Evolutionary conservation across 192 early-diverging fungal species (phyloP), one percentile per base, ranked within the genome.

Genomic region (Cetraspora pellucida): DNA sequence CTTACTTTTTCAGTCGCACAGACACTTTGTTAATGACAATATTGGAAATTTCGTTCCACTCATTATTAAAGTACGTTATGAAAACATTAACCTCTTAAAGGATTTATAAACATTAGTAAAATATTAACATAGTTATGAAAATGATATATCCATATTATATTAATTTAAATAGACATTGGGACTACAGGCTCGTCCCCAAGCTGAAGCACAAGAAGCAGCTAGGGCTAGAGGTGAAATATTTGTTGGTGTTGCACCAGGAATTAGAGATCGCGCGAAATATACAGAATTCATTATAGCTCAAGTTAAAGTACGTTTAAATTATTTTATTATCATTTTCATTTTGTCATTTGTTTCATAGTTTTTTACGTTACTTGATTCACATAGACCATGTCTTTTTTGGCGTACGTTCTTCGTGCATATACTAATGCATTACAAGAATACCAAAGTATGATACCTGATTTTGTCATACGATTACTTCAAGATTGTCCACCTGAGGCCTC

Each of bases 351-450:
- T 27, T 45, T 27, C 16, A n/a, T 52, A n/a, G 2, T 28, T 75
- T 4, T 54, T 67, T 72, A 21, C 59, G 54, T 47, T 44, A 0
- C 9, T 30, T 50, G 7, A 30, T 25, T 57, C 37, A 58, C 21
- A 21, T 72, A 92, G 88, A 99, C 98, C 28, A 91, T 98, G 82
- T 97, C 96, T 10, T 99, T 98, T 77, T 82, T 99, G 66, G 97
- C 97, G 3, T 98, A 97, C 83, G 95, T 98, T 75, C 85, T 97
- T 63, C 87, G 94, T 28, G 93, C 90, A 45, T 97, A 95, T 50
- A 88, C 90, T 7, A 72, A 81, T 28, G 78, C 87, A 16, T 77
- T 97, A 66, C 82, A 88, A 54, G 91, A 93, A 50, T 90, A 92
- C 79, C 88, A 95, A 78, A 86, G 93, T 27, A 84, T 87, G 16